Base-by-base conservation (phyloP, 108 stramenopile genomes). In the Cyclotella cryptica region DNA sequence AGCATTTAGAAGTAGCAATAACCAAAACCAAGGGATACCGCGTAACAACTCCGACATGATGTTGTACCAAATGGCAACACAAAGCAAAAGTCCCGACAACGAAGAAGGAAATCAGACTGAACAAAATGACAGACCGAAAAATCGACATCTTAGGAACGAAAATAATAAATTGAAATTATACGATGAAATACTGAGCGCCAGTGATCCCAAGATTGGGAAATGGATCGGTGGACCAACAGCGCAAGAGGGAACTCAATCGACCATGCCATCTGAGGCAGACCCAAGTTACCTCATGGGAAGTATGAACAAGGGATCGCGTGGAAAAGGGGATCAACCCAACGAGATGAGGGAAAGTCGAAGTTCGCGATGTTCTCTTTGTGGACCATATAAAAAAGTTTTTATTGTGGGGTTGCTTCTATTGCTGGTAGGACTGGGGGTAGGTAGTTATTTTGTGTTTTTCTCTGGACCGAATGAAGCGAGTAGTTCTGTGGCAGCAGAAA, bases 191-290 rank as follows among this genome's bases (percentile, higher is more conserved):
- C 24, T 24, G 24, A 21, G 24, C 22, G 19, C 22, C 12, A 55
- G 55, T 55, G 55, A 55, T 24, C 55, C 55, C 19, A 55, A 55
- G 55, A 55, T 55, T 24, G 55, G 55, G 11, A 55, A 55, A 22
- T 55, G 55, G 55, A 55, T 55, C 24, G 55, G 22, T 26, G n/a
- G n/a, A 22, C 24, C 15, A 49, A 17, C 15, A 9, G 21, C 11
- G 12, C 55, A 21, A 55, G 55, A 55, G 11, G 55, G 55, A 24
- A 55, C 55, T 26, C n/a, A n/a, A 26, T 55, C 55, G 24, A 55
- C 55, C 6, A 35, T 35, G 35, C 35, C 35, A 35, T 35, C 35
- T 24, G 55, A 55, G 22, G 21, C 55, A n/a, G 55, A 55, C 22
- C 22, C 55, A 19, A 55, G 55, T 49, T 49, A 7, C 22, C 24